Base-by-base conservation (phyloP, 2,329 filamentous ascomycete species). In the Claviceps monticola region DNA sequence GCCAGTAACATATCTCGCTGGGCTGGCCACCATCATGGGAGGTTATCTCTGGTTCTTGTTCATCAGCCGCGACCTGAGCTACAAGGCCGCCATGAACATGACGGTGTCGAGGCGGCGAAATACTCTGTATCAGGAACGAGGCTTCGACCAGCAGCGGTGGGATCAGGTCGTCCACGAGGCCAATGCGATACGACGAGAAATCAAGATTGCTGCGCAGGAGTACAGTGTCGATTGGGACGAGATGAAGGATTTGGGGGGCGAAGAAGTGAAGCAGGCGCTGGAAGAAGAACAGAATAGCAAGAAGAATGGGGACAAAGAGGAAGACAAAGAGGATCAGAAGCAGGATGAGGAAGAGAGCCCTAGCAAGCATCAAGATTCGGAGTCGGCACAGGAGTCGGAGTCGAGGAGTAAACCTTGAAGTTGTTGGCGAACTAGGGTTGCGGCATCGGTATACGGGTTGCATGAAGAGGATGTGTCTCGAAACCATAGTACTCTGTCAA, bases 1-100 rank as follows among this genome's bases (percentile, higher is more conserved):
- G 67, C 89, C 88, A 0, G 80, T 95, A 2, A 95, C 88, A 37
- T 95, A 95, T 62, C 79, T 95, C 16, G 88, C 86, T 2, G 86
- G 88, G n/a, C 73, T 96, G 56, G 80, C 83, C 0, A 89, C 86
- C 13, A 80, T 95, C 61, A 94, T 95, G 71, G 84, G 84, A 7
- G 90, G 88, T 58, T 96, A 96, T 62, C 73, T 95, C 51, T 96
- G 88, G 88, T 95, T 96, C 65, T 71, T 95, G 13, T 95, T 90
- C 68, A 87, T 95, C 71, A 94, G 90, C 68, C 80, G 86, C 19
- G 89, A 95, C 67, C 82, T 95, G 11, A 87, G 81, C 57, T 95
- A 95, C 71, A 83, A 86, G 58, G 84, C 84, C 2, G 88, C 90
- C 29, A 81, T 95, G 70, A 90, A 94, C 64, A 76, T 94, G 51